A percentile compares a stretch with the other conserved stretches of the same genome.
These are phyloP conservation scores for Echinochloa phyllopogon DNA, from an alignment of 176 grass and related monocot genomes.

Conservation along the genomic window DNA sequence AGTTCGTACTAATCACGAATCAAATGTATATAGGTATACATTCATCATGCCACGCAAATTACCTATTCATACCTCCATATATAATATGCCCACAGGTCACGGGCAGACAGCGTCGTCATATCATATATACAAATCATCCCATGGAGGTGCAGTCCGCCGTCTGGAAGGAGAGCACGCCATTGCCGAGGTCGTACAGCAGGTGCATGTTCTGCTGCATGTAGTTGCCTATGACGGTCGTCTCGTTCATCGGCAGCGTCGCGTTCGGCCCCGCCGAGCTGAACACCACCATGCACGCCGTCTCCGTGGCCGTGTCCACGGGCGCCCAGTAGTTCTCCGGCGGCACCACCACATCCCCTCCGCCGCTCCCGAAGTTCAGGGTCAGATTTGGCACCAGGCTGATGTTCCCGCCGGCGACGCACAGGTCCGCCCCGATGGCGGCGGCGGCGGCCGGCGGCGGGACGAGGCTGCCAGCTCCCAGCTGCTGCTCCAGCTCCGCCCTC, in stretches of 20 bases:
- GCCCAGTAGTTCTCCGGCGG: slow-evolving; percentile 21
- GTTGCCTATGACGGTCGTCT: slow-evolving; percentile 5
- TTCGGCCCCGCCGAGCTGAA: background rate
- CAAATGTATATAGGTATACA: too few relatives aligned
- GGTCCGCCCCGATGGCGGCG: background rate
- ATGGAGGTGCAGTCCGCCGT: background rate
- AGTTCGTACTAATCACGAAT: too few relatives aligned
- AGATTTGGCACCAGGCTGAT: background rate
- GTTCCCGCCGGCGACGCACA: background rate
- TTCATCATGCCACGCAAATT: too few relatives aligned
- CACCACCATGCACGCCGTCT: background rate
- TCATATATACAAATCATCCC: background rate
- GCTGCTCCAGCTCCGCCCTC: background rate
- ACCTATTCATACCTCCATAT: too few relatives aligned
- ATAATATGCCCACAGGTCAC: too few relatives aligned
- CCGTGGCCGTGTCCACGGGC: background rate
- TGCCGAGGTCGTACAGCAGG: slow-evolving; percentile 22
- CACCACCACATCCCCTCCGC: background rate
- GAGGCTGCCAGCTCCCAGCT: background rate
- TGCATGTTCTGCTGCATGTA: slow-evolving; percentile 41
- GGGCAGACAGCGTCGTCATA: too few relatives aligned
- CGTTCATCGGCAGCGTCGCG: background rate
- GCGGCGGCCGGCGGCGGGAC: background rate
- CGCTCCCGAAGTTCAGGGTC: background rate
- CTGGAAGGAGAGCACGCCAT: slow-evolving; percentile 19